A percentile compares a stretch with the other conserved stretches of the same genome.
These are phyloP conservation scores for Penicillium flavigenum DNA, from an alignment of 495 filamentous ascomycete species.

Conservation along the genomic window DNA sequence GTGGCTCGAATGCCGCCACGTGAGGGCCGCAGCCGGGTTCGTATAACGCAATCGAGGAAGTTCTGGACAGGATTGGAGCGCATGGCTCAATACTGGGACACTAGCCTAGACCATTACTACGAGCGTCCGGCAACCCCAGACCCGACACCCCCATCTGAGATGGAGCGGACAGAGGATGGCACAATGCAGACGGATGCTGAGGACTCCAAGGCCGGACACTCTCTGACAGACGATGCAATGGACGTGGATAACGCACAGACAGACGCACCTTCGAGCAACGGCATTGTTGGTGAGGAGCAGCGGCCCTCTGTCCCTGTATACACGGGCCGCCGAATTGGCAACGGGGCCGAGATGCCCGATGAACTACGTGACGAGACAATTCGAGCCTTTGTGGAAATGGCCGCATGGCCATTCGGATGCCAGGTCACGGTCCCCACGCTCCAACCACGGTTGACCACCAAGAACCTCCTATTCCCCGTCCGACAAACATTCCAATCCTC, in stretches of 20 bases:
- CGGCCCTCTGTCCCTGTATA: constrained; percentile 33
- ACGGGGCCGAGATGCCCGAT: constrained; percentile 72
- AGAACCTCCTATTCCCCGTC: constrained; percentile 52
- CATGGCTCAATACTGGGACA: constrained; percentile 66
- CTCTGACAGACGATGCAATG: constrained; percentile 28
- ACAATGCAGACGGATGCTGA: constrained; percentile 4
- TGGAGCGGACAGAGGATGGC: constrained; percentile 24
- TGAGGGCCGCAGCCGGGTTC: constrained; percentile 42
- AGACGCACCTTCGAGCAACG: constrained; percentile 2
- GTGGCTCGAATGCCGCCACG: constrained; percentile 44
- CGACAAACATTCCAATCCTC: constrained; percentile 59
- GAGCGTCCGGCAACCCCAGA: constrained; percentile 36
- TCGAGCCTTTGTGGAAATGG: constrained; percentile 71
- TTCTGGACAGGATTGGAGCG: constrained; percentile 60
- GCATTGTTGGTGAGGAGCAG: constrained; percentile 7
- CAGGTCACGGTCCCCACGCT: constrained; percentile 61
- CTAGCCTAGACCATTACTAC: constrained; percentile 55
- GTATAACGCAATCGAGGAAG: constrained; percentile 55
- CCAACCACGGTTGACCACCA: constrained; percentile 61
- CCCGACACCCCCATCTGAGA: constrained; percentile 21
- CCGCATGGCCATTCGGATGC: constrained; percentile 77
- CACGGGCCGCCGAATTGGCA: constrained; percentile 56
- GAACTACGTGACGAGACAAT: constrained; percentile 70
- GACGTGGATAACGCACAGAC: constrained; percentile 32
- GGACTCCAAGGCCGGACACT: not conserved